Conservation (phyloP, 306 rosid species). For the Luffa aegyptiaca region DNA sequence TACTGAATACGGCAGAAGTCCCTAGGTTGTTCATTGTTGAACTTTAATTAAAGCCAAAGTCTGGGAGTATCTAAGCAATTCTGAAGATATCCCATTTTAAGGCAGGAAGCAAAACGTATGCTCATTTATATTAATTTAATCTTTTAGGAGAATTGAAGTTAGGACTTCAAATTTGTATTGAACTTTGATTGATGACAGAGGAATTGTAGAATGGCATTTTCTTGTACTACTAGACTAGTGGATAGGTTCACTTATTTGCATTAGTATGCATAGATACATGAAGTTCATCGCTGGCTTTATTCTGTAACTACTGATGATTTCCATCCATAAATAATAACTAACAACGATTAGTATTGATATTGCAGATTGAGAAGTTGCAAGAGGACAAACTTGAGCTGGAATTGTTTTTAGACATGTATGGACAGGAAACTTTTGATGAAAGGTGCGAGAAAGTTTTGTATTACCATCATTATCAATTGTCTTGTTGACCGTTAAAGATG, state of each 20-base stretch:
- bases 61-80: not conserved
- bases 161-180: not conserved
- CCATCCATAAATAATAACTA: not conserved
- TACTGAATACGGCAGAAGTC: not conserved
- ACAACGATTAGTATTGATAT: not conserved
- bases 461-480: not conserved
- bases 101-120: not conserved
- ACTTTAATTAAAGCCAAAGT: not conserved
- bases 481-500: not conserved
- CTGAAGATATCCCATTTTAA: not conserved
- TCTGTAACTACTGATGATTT: not conserved
- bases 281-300: not conserved
- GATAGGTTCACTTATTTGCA: not conserved
- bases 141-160: not conserved
- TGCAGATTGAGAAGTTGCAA: constrained; percentile 70
- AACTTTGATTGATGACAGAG: not conserved
- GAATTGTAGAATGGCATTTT: not conserved
- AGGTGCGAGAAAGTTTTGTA: constrained; percentile 32
- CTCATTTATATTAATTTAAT: not conserved
- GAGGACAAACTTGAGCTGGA: constrained; percentile 60
- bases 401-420: constrained; percentile 58
- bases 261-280: not conserved
- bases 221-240: not conserved
- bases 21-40: not conserved
- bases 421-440: constrained; percentile 57